phyloP scores from a whole-genome alignment of 805 yeast species.

The Teunomyces tritomae region DNA sequence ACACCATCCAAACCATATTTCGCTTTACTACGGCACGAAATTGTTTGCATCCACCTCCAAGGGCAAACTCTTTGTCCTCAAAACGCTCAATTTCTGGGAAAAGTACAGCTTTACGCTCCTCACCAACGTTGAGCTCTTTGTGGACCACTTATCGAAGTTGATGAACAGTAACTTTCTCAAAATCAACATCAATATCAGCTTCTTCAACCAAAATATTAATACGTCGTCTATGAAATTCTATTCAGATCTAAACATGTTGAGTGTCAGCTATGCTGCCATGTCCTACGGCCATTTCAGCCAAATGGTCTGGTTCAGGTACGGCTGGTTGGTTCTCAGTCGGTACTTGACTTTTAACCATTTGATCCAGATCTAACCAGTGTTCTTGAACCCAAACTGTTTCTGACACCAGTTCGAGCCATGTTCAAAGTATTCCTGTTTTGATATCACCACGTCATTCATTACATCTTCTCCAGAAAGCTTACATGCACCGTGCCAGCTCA shows the following conservation, averaged over 20 bases:
- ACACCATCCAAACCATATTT: constrained; percentile 79
- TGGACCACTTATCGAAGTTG: constrained; percentile 33
- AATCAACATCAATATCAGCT: constrained; percentile 37
- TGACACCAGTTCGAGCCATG: constrained; percentile 68
- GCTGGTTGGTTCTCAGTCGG: constrained; percentile 77
- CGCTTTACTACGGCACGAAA: constrained; percentile 53
- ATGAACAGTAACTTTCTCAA: constrained; percentile 29
- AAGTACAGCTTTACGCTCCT: constrained; percentile 51
- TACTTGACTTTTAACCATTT: constrained; percentile 78
- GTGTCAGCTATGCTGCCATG: constrained; percentile 66
- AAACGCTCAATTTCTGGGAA: constrained; percentile 36
- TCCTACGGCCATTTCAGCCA: constrained; percentile 79
- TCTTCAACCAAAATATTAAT: constrained; percentile 24
- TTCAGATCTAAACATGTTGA: constrained; percentile 38
- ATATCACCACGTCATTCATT: constrained; percentile 53
- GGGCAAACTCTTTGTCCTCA: constrained; percentile 28
- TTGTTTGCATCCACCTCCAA: constrained; percentile 20
- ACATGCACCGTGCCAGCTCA: constrained; percentile 39
- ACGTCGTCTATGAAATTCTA: constrained; percentile 35
- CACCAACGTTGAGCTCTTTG: constrained; percentile 41
- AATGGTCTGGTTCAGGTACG: constrained; percentile 92
- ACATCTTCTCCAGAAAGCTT: constrained; percentile 37
- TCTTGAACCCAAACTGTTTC: constrained; percentile 47
- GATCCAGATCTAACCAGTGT: constrained; percentile 19
- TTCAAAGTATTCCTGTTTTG: constrained; percentile 81